phyloP scores from a whole-genome alignment of 2,329 filamentous ascomycete species.

The Aspergillus persii region DNA sequence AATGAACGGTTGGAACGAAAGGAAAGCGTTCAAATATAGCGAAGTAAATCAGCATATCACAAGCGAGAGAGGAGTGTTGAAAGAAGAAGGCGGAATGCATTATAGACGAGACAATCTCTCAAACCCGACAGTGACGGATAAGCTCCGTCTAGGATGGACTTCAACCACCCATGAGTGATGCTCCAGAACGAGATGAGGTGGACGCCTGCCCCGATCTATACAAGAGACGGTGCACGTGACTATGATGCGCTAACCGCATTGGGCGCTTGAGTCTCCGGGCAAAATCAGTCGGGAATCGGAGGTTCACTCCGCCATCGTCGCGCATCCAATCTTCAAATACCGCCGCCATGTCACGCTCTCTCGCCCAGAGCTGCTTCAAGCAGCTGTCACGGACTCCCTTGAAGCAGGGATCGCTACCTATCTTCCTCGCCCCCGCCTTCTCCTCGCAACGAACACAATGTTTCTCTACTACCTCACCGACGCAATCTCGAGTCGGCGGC shows the following conservation, averaged over 20 bases:
- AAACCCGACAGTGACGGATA: background rate
- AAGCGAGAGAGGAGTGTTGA: background rate
- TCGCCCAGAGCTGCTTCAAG: conserved; percentile 60
- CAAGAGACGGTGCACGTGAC: conserved; percentile 17
- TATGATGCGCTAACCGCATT: conserved; percentile 13
- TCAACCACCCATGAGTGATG: background rate
- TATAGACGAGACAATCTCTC: background rate
- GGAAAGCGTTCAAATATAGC: background rate
- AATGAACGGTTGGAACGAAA: background rate
- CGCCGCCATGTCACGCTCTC: conserved; percentile 61
- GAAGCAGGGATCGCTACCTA: conserved; percentile 58
- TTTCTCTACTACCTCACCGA: conserved; percentile 70
- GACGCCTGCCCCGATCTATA: conserved; percentile 9
- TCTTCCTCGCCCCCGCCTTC: conserved; percentile 72
- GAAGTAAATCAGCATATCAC: background rate
- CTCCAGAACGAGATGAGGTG: background rate
- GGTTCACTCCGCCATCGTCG: conserved; percentile 21
- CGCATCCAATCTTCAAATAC: conserved; percentile 23
- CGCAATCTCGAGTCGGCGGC: conserved; percentile 79
- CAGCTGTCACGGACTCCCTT: conserved; percentile 52
- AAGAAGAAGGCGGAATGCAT: background rate
- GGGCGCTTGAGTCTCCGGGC: conserved; percentile 20
- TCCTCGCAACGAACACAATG: conserved; percentile 46
- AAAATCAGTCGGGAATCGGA: conserved; percentile 33
- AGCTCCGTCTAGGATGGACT: background rate